These are phyloP conservation scores for Rhizopus sp. DNA, from an alignment of 371 early-diverging fungal species.

Conservation along the genomic window DNA sequence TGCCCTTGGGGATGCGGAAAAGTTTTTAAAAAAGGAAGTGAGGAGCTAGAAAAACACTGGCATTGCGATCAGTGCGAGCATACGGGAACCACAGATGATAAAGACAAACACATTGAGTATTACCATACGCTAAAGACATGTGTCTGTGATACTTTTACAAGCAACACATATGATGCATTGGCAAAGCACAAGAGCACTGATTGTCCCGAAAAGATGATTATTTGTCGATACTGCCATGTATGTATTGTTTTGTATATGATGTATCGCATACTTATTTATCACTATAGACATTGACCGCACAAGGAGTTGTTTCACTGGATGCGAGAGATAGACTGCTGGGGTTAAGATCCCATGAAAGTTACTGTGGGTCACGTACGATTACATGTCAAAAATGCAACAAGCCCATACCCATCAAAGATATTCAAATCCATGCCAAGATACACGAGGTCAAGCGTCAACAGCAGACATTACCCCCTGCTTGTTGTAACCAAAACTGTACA, in stretches of 20 bases:
- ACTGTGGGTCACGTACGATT: slow-evolving; percentile 87
- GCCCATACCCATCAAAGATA: slow-evolving; percentile 79
- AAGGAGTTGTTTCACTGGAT: slow-evolving; percentile 61
- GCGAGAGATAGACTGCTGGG: slow-evolving; percentile 72
- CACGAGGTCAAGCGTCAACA: slow-evolving; percentile 73
- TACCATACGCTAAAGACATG: slow-evolving; percentile 68
- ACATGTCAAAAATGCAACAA: slow-evolving; percentile 74
- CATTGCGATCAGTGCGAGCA: slow-evolving; percentile 76
- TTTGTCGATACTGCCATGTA: slow-evolving; percentile 84
- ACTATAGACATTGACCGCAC: slow-evolving; percentile 37
- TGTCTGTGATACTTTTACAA: slow-evolving; percentile 48
- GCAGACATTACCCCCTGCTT: slow-evolving; percentile 57
- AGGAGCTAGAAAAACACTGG: slow-evolving; percentile 73
- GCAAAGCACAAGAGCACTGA: slow-evolving; percentile 68
- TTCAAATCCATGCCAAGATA: slow-evolving; percentile 69
- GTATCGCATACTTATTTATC: not conserved
- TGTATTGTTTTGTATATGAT: slow-evolving; percentile 3
- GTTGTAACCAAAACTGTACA: slow-evolving; percentile 77
- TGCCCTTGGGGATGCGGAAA: slow-evolving; percentile 67
- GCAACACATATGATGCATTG: slow-evolving; percentile 50
- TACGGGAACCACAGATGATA: slow-evolving; percentile 53
- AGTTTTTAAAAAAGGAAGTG: slow-evolving; percentile 66
- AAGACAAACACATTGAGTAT: slow-evolving; percentile 67
- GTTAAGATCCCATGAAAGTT: slow-evolving; percentile 77
- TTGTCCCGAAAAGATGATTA: slow-evolving; percentile 77